Evolutionary conservation across 129 eudicot genomes (phyloP).

Genomic region (Smallanthus sonchifolius): DNA sequence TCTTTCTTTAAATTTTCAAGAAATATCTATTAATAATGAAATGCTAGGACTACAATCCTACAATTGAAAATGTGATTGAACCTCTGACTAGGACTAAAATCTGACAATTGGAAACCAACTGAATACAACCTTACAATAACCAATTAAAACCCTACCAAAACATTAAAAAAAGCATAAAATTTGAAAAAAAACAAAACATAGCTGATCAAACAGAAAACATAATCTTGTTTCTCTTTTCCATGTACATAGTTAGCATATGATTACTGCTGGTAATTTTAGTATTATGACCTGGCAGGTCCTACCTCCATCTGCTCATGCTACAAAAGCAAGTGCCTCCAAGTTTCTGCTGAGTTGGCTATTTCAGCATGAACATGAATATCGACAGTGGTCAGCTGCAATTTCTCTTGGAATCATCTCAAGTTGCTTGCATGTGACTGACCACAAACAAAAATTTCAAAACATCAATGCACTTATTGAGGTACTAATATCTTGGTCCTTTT

Average conservation of each 20-base stretch:
- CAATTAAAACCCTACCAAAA: conserved; percentile 1
- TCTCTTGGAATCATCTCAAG: conserved; percentile 89
- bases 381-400: conserved; percentile 98
- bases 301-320: conserved; percentile 85
- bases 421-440: conserved; percentile 83
- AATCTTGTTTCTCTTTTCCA: background rate
- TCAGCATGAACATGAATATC: conserved; percentile 91
- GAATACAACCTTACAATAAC: background rate
- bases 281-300: conserved; percentile 50
- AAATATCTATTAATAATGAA: background rate
- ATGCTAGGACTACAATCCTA: background rate
- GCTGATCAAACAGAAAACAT: conserved; percentile 4
- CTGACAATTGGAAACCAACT: background rate
- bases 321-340: conserved; percentile 72
- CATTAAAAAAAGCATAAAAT: background rate
- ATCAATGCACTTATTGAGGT: conserved; percentile 82
- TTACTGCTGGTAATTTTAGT: background rate
- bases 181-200: background rate
- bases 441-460: conserved; percentile 62
- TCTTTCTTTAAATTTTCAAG: background rate
- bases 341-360: conserved; percentile 71
- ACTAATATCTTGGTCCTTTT: conserved; percentile 12
- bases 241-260: conserved; percentile 8
- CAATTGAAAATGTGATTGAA: background rate
- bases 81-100: background rate